Conservation (phyloP, 352 stramenopile genomes). For the Globisporangium nodosum region DNA sequence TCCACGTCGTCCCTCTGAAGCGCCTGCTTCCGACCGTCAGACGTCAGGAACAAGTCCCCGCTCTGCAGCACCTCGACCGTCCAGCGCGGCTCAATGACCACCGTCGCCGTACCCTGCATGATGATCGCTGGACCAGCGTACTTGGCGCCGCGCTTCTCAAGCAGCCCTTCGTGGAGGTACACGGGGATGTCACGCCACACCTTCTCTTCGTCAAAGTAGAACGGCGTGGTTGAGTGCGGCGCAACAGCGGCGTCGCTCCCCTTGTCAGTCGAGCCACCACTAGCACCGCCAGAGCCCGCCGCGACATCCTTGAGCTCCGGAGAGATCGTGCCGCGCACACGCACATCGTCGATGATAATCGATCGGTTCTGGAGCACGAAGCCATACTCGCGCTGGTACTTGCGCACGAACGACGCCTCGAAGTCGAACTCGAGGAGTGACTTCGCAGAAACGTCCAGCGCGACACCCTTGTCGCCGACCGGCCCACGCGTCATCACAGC, state of each 20-base stretch:
- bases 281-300: background rate
- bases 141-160: constrained; percentile 59
- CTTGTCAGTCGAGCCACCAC: background rate
- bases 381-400: constrained; percentile 97
- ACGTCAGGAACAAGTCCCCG: constrained; percentile 94
- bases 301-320: constrained; percentile 50
- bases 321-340: constrained; percentile 93
- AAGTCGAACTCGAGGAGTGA: constrained; percentile 76
- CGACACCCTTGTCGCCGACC: constrained; percentile 31
- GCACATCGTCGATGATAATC: constrained; percentile 96
- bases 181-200: constrained; percentile 84
- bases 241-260: constrained; percentile 16
- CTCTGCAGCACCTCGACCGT: constrained; percentile 88
- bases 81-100: constrained; percentile 97
- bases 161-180: constrained; percentile 90
- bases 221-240: constrained; percentile 57
- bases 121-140: constrained; percentile 94
- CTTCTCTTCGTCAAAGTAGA: constrained; percentile 83
- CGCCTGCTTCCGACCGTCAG: constrained; percentile 26
- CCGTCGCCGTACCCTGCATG: constrained; percentile 97
- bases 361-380: constrained; percentile 93
- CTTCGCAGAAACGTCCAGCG: constrained; percentile 20
- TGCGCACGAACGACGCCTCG: constrained; percentile 81
- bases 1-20: constrained; percentile 18
- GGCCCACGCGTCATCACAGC: constrained; percentile 93